A percentile compares a stretch with the other conserved stretches of the same genome.
Evolutionary conservation across 176 grass and related monocot species (phyloP).

Genomic region (Miscanthus lutarioriparius): DNA sequence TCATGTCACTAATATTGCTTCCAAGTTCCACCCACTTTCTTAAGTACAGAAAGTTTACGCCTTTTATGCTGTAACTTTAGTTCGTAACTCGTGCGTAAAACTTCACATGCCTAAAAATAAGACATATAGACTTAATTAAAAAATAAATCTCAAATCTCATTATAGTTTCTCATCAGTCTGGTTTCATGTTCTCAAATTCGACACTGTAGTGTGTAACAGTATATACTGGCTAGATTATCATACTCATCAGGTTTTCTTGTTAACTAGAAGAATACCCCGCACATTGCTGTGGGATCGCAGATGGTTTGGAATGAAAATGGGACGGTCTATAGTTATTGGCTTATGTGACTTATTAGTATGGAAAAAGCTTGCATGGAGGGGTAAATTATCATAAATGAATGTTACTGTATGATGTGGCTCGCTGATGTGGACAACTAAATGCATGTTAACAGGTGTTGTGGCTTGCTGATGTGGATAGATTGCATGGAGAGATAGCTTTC

Average conservation of each 20-base stretch:
- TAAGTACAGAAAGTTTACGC: neutral
- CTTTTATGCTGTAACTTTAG: neutral
- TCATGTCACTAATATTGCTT: neutral
- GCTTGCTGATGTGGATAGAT: neutral
- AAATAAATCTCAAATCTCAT: conserved; percentile 2
- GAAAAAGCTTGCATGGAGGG: neutral
- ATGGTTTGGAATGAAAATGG: neutral
- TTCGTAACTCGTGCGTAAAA: neutral
- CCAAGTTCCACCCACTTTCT: neutral
- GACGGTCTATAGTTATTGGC: neutral
- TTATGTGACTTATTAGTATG: neutral
- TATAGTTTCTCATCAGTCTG: conserved; percentile 2
- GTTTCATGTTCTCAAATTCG: conserved; percentile 14
- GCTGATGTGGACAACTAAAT: neutral
- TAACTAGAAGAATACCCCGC: neutral
- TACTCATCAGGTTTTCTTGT: conserved; percentile 6
- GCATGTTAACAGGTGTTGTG: neutral
- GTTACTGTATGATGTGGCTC: neutral
- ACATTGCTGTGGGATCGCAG: neutral
- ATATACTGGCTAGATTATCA: neutral
- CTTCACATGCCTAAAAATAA: neutral
- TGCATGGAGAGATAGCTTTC: too few relatives aligned
- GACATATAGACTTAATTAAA: neutral
- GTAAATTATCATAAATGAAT: neutral
- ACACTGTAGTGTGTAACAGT: neutral